Evolutionary conservation across 2,329 filamentous ascomycete genomes (phyloP), one percentile per base, ranked within the genome.

Genomic region (Exserohilum rostratum): DNA sequence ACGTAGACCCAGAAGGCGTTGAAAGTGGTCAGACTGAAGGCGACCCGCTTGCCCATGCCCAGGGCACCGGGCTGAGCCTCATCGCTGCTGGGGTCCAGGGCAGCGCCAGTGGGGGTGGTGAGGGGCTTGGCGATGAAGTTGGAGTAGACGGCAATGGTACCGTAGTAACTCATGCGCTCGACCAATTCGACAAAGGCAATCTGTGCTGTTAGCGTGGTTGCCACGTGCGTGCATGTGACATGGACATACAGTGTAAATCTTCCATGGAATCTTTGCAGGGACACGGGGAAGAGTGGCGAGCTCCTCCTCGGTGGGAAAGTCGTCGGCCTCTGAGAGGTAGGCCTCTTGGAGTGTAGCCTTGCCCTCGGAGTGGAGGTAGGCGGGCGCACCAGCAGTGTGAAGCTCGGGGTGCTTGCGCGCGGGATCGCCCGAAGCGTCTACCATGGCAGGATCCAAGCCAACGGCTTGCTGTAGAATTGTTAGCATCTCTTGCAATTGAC

Each of bases 1-100:
- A 84, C 70, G 68, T 83, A 84, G 52, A 80, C 81, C 79, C 80
- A 84, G 71, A 84, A 83, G 56, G 80, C 76, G 69, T 83, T 83
- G 73, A 82, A 82, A 38, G 79, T 82, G 15, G 76, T 79, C 60
- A 84, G 60, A 52, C 77, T 79, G 51, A 80, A 82, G 18, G 81
- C 79, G 57, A 79, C 79, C 48, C 81, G 79, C 62, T 86, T 79
- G 6, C 83, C 83, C 61, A 84, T 71, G 2, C 81, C 82, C 10
- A 87, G 72, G 37, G 83, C 84, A 65, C 81, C 82, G 3, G 83
- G 77, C 37, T 72, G 67, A 17, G 71, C 72, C 27, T 76, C 50
- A 7, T 43, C 65, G 46, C 56, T 49, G 30, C 48, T 20, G 29
- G 73, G 72, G 50, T 73, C 3, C 5, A 65, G 27, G 0, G 73